phyloP scores from a whole-genome alignment of 2,329 filamentous ascomycete genomes.

The Colletotrichum sidae region DNA sequence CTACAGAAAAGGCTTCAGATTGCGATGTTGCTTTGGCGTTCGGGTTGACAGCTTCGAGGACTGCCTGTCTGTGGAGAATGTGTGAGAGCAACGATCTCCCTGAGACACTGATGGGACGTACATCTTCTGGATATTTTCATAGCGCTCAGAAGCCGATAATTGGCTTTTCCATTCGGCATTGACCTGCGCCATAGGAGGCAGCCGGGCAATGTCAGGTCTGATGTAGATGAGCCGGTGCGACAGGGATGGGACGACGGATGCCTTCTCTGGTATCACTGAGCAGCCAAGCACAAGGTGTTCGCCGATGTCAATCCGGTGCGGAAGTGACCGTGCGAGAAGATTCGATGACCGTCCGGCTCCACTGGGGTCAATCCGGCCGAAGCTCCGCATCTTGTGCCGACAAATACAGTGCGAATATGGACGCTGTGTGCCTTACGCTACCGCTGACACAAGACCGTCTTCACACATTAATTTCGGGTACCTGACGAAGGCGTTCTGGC shows the following conservation, averaged over 20 bases:
- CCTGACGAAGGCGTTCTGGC: conserved; percentile 27
- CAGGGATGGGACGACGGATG: not conserved
- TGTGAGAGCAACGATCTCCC: not conserved
- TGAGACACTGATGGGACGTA: conserved; percentile 50
- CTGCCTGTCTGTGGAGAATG: conserved; percentile 22
- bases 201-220: not conserved
- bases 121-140: conserved; percentile 73
- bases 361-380: not conserved
- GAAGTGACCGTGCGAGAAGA: conserved; percentile 21
- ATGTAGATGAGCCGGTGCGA: not conserved
- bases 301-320: conserved; percentile 4
- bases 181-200: conserved; percentile 35
- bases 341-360: conserved; percentile 18
- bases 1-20: conserved; percentile 36
- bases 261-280: conserved; percentile 13
- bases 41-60: conserved; percentile 28
- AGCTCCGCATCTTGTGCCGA: not conserved
- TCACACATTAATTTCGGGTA: conserved; percentile 18
- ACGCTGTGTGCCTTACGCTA: too few relatives aligned
- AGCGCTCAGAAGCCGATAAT: conserved; percentile 69
- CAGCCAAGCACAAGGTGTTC: conserved; percentile 6
- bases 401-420: conserved; percentile 7
- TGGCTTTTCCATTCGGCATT: conserved; percentile 59
- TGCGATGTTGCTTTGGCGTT: conserved; percentile 30
- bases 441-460: too few relatives aligned